These are phyloP conservation scores for Leptodontidium sp. DNA, from an alignment of 2,329 filamentous ascomycete genomes.

Conservation along the genomic window DNA sequence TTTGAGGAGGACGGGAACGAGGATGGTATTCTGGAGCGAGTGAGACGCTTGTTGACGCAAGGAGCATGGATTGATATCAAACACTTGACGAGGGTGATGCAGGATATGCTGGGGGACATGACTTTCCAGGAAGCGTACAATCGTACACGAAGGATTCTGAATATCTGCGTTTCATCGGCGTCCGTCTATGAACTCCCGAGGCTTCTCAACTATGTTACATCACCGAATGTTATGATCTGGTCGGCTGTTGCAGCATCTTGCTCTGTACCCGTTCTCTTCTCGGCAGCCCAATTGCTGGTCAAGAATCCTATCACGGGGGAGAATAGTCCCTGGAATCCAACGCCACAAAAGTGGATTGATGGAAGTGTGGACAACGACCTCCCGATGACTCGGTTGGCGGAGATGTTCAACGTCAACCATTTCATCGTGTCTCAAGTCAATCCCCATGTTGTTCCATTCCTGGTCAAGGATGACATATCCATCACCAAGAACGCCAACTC, in stretches of 20 bases:
- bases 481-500: conserved; percentile 50
- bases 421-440: conserved; percentile 98
- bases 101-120: conserved; percentile 80
- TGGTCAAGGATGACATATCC: conserved; percentile 73
- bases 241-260: conserved; percentile 96
- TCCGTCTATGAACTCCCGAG: conserved; percentile 87
- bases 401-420: conserved; percentile 98
- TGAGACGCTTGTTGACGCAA: conserved; percentile 78
- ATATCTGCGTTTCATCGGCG: conserved; percentile 91
- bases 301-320: conserved; percentile 85
- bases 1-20: conserved; percentile 66
- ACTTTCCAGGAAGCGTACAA: conserved; percentile 98
- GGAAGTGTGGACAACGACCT: conserved; percentile 95
- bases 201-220: conserved; percentile 90
- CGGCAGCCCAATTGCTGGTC: conserved; percentile 77
- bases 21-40: conserved; percentile 72
- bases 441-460: conserved; percentile 88
- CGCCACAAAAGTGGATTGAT: conserved; percentile 88
- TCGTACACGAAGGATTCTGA: conserved; percentile 88
- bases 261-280: conserved; percentile 88
- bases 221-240: conserved; percentile 95
- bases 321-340: conserved; percentile 84
- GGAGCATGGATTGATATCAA: conserved; percentile 87
- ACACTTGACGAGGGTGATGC: conserved; percentile 84
- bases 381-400: conserved; percentile 86